Conservation (phyloP, 2,329 filamentous ascomycete species). For the Apiospora hydei region DNA sequence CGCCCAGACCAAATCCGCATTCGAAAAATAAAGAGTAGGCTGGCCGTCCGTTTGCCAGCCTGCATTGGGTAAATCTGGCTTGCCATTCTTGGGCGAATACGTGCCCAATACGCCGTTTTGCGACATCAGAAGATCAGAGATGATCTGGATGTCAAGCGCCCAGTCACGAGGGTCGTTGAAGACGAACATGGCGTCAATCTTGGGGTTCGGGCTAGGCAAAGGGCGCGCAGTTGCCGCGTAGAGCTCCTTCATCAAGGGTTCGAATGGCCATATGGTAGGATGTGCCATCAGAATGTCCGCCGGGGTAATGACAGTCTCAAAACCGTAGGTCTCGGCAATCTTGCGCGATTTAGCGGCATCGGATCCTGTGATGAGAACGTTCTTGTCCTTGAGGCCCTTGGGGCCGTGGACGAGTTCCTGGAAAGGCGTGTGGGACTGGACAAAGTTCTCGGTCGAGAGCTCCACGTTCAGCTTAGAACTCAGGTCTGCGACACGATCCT, state of each 20-base stretch:
- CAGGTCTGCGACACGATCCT: constrained; percentile 74
- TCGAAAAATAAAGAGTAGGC: constrained; percentile 85
- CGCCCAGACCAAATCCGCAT: constrained; percentile 90
- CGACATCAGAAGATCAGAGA: constrained; percentile 84
- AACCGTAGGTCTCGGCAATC: constrained; percentile 82
- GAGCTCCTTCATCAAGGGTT: constrained; percentile 67
- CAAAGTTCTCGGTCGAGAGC: constrained; percentile 73
- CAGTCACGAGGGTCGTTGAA: constrained; percentile 98
- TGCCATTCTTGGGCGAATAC: constrained; percentile 74
- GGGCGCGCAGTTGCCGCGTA: constrained; percentile 66
- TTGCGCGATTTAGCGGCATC: constrained; percentile 70
- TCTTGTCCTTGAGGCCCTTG: constrained; percentile 64
- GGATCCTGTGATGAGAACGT: constrained; percentile 78
- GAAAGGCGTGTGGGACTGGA: constrained; percentile 93
- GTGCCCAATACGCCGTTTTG: constrained; percentile 82
- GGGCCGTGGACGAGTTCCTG: constrained; percentile 70
- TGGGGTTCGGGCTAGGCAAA: constrained; percentile 63
- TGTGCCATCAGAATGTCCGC: constrained; percentile 81
- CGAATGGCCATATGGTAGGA: constrained; percentile 84
- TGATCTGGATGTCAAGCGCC: constrained; percentile 87
- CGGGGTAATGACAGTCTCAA: constrained; percentile 82
- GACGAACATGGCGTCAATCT: constrained; percentile 89
- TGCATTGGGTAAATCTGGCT: constrained; percentile 67
- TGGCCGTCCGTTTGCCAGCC: constrained; percentile 87
- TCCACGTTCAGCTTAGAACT: constrained; percentile 69